Base-by-base conservation (phyloP, 2,329 filamentous ascomycete genomes). In the Cladobotryum protrusum region DNA sequence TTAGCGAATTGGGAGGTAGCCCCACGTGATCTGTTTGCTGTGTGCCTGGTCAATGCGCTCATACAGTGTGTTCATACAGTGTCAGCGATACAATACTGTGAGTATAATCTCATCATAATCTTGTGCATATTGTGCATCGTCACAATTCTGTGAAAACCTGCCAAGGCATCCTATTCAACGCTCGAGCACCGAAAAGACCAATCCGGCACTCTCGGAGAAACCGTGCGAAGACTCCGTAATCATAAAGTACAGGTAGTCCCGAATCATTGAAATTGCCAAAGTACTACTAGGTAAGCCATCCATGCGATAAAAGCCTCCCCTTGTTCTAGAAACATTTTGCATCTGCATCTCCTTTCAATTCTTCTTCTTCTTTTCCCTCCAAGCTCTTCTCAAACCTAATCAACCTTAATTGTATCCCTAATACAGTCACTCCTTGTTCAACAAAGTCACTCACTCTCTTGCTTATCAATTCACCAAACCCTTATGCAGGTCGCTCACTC, bases 1-100 rank as follows among this genome's bases (percentile, higher is more conserved):
- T 56, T 65, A 63, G 61, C 59, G 61, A 64, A 55, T 35, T 24
- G 36, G n/a, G 14, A 15, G n/a, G 4, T 15, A 5, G 37, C 15
- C 37, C 15, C 37, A 19, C 15, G 19, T 40, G 37, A 12, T 19
- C 18, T 40, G 9, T 5, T 9, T 17, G 35, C 14, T 6, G 12
- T 37, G 11, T 17, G 14, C n/a, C 35, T 37, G 14, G 35, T 9
- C 35, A 17, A 18, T 40, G 37, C 37, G 37, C 37, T 40, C 37
- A 19, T 40, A 19, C 37, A 18, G 15, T 40, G 37, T 12, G 18
- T 15, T 4, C 11, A 8, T 6, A 29, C 24, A 29, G 24, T 29
- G 24, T 29, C 11, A n/a, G n/a, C n/a, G 24, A 29, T 29, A 8
- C 7, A 8, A 8, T 4, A 29, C 24, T 29, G 24, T 29, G 24